phyloP scores from a whole-genome alignment of 1,284 basidiomycete species.

The Xerocomus minutiporus region DNA sequence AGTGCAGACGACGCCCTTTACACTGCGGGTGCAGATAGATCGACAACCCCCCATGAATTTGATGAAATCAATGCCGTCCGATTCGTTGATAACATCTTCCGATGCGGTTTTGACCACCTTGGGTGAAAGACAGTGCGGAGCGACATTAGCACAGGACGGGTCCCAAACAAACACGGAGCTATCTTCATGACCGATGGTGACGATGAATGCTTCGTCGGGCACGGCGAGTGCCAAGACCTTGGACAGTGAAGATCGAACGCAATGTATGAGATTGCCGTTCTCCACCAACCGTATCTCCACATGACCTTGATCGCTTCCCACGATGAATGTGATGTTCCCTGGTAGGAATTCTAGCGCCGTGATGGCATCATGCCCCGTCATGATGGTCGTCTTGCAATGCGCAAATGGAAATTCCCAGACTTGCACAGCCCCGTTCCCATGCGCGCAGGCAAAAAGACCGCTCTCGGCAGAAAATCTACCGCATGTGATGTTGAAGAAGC shows the following conservation, averaged over 20 bases:
- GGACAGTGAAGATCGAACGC: constrained; percentile 8
- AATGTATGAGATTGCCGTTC: constrained; percentile 12
- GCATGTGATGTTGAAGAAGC: constrained; percentile 15
- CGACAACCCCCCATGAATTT: constrained; percentile 11
- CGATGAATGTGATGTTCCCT: constrained; percentile 8
- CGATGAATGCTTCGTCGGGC: constrained; percentile 3
- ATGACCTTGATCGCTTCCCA: constrained; percentile 17
- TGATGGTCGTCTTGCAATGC: constrained; percentile 11
- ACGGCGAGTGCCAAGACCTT: constrained; percentile 14
- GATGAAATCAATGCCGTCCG: constrained; percentile 14
- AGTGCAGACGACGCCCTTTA: constrained; percentile 16
- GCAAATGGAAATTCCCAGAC: constrained; percentile 19
- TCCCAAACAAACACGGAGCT: constrained; percentile 23
- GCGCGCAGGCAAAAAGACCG: constrained; percentile 16
- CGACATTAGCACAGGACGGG: constrained; percentile 7
- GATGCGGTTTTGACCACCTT: not conserved
- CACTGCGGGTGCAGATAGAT: constrained; percentile 14
- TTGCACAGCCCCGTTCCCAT: constrained; percentile 17
- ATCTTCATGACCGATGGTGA: constrained; percentile 14
- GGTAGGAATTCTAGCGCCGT: constrained; percentile 18
- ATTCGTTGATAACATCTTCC: not conserved
- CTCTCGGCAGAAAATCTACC: constrained; percentile 15
- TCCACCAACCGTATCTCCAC: constrained; percentile 17
- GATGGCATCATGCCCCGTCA: constrained; percentile 12
- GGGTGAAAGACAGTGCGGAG: constrained; percentile 10